Percentiles rank a stretch among this genome's conserved stretches.
These are phyloP conservation scores for Voacanga thouarsii DNA, from an alignment of 257 asterid genomes.

Conservation along the genomic window DNA sequence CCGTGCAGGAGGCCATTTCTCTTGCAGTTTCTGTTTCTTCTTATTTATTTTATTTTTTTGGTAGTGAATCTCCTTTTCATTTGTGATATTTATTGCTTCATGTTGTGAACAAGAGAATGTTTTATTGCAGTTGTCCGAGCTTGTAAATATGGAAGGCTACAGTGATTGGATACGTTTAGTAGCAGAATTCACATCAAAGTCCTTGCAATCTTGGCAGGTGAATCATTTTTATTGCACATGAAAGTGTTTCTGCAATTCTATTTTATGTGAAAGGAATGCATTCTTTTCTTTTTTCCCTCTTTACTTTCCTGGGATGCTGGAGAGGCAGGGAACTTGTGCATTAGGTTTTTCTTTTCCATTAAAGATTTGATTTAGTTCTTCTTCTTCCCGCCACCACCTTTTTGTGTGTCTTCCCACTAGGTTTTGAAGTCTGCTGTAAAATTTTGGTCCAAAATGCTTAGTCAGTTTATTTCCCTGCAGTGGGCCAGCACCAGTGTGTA, in stretches of 20 bases:
- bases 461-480: constrained; percentile 37
- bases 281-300: background rate
- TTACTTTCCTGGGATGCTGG: background rate
- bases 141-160: constrained; percentile 91
- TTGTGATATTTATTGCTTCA: background rate
- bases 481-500: constrained; percentile 99
- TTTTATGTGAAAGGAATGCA: background rate
- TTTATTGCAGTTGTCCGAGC: constrained; percentile 79
- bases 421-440: background rate
- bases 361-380: background rate
- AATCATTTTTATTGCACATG: background rate
- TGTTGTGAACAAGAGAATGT: background rate
- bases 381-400: background rate
- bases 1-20: background rate
- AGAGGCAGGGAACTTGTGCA: background rate
- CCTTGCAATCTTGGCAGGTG: constrained; percentile 98
- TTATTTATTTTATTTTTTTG: background rate
- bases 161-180: constrained; percentile 97
- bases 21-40: constrained; percentile 1
- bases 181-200: constrained; percentile 87
- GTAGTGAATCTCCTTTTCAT: background rate
- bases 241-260: background rate
- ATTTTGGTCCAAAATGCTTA: constrained; percentile 4
- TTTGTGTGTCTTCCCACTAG: background rate
- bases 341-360: background rate